A percentile compares a stretch with the other conserved stretches of the same genome.
phyloP scores from a whole-genome alignment of 768 basidiomycete genomes.

The Lactarius evosmus region DNA sequence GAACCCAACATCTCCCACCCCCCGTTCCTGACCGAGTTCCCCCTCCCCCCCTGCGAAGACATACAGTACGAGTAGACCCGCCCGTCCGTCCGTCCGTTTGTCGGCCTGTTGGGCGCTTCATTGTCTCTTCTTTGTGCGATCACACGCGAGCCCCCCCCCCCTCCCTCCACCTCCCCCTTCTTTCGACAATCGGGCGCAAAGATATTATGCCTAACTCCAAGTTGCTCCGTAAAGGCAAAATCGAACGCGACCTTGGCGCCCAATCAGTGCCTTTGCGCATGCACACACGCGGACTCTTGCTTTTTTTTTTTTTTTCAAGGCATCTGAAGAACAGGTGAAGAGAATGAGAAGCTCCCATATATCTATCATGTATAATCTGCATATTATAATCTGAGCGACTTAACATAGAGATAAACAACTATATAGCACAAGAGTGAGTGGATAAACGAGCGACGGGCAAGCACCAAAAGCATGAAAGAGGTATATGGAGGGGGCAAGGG shows the following conservation, averaged over 20 bases:
- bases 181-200: slow-evolving; percentile 1
- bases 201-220: not conserved
- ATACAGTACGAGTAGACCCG: not conserved
- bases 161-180: not conserved
- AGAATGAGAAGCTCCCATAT: not conserved
- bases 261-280: not conserved
- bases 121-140: not conserved
- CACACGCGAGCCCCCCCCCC: not conserved
- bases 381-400: slow-evolving; percentile 18
- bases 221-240: slow-evolving; percentile 8
- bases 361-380: slow-evolving; percentile 22
- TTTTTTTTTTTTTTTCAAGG: not conserved
- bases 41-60: not conserved
- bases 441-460: not conserved
- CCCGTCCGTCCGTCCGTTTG: not conserved
- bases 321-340: not conserved
- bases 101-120: not conserved
- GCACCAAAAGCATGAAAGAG: slow-evolving; percentile 7
- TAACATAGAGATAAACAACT: slow-evolving; percentile 25
- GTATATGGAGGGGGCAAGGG: slow-evolving; percentile 16
- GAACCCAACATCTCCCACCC: not conserved
- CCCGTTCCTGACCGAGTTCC: slow-evolving; percentile 4
- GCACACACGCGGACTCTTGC: too few relatives aligned
- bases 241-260: not conserved
- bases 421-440: slow-evolving; percentile 24